Percentiles rank a stretch among this genome's conserved stretches.
These are phyloP conservation scores for Evansstolkia leycettana DNA, from an alignment of 495 filamentous ascomycete species.

Conservation along the genomic window DNA sequence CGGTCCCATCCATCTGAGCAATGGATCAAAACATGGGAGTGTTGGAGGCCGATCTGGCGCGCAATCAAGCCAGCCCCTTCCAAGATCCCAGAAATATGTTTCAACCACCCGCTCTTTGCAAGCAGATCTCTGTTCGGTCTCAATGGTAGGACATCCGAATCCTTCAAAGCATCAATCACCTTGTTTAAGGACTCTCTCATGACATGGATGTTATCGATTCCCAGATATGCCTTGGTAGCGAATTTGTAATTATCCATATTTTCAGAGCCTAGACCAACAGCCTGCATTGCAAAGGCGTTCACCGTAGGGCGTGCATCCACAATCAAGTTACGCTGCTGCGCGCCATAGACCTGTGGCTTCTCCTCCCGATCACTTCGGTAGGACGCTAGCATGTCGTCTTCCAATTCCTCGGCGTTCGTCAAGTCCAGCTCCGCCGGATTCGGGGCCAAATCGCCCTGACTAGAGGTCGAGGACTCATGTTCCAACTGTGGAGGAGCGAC, in stretches of 20 bases:
- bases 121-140: constrained; percentile 76
- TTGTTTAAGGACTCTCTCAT: constrained; percentile 89
- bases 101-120: constrained; percentile 78
- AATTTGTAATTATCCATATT: constrained; percentile 97
- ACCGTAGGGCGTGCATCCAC: constrained; percentile 93
- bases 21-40: constrained; percentile 92
- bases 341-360: constrained; percentile 64
- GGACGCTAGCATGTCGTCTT: constrained; percentile 57
- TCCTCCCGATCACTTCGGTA: constrained; percentile 25
- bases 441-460: constrained; percentile 37
- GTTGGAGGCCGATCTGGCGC: constrained; percentile 77
- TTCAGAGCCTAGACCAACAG: constrained; percentile 84
- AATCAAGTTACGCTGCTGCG: constrained; percentile 88
- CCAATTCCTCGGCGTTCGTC: constrained; percentile 50
- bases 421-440: constrained; percentile 29
- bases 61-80: constrained; percentile 79
- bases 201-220: constrained; percentile 98
- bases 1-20: constrained; percentile 99
- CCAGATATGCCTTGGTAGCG: constrained; percentile 85
- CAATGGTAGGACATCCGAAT: constrained; percentile 76
- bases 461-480: constrained; percentile 45
- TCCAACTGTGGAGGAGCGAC: constrained; percentile 30
- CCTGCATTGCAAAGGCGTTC: constrained; percentile 94
- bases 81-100: constrained; percentile 75
- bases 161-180: constrained; percentile 82